Evolutionary conservation across 345 rosid species (phyloP).

Genomic region (Melastoma malabathricum): DNA sequence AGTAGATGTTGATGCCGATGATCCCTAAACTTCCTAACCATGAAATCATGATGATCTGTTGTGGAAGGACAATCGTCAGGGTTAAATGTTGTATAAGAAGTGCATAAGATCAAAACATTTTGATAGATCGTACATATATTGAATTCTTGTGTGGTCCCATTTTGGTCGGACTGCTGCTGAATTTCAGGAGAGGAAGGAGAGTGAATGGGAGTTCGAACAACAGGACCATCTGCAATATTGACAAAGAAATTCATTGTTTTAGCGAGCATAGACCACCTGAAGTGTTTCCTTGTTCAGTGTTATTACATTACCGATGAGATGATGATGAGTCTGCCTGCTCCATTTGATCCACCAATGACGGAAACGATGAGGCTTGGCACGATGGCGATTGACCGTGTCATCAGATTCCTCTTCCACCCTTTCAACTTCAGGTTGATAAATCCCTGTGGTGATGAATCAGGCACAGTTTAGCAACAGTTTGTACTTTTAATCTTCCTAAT

Average conservation of each 20-base stretch:
- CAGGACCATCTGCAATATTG: conserved; percentile 74
- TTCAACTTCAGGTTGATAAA: conserved; percentile 48
- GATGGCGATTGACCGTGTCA: conserved; percentile 51
- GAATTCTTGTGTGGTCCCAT: conserved; percentile 75
- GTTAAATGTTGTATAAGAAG: neutral
- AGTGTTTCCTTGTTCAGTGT: too few relatives aligned
- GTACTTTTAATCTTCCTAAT: too few relatives aligned
- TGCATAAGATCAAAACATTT: neutral
- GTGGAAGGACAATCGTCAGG: too few relatives aligned
- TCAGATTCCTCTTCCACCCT: conserved; percentile 43
- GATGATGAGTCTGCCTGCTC: conserved; percentile 47
- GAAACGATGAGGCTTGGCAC: conserved; percentile 48
- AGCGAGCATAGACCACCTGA: too few relatives aligned
- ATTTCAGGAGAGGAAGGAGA: conserved; percentile 59
- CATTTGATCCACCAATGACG: conserved; percentile 44
- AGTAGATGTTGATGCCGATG: conserved; percentile 49
- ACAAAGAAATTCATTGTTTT: too few relatives aligned
- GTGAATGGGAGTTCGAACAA: conserved; percentile 72
- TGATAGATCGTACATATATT: conserved; percentile 11
- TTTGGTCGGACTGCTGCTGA: conserved; percentile 50
- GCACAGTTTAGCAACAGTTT: too few relatives aligned
- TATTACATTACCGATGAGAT: conserved; percentile 36
- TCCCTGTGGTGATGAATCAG: conserved; percentile 26
- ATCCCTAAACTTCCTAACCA: conserved; percentile 45
- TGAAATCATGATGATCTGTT: conserved; percentile 41